phyloP scores from a whole-genome alignment of 2,329 filamentous ascomycete species.

The Calonectria multiphialidica region DNA sequence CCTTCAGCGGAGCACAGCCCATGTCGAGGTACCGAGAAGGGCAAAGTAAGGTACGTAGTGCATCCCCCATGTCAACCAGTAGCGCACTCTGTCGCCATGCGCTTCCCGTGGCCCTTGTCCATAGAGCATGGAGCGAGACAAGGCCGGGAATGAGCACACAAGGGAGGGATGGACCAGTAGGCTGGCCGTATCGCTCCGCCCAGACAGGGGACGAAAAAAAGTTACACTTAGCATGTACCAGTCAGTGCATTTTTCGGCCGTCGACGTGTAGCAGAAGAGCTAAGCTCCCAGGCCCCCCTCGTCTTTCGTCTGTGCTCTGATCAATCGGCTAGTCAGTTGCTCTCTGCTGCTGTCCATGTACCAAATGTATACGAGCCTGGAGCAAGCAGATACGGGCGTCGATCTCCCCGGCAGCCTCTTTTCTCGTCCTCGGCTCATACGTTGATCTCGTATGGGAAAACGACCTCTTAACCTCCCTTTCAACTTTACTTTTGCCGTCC shows the following conservation, averaged over 20 bases:
- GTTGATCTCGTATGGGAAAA: not conserved
- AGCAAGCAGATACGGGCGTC: conserved; percentile 1
- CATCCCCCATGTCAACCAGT: conserved; percentile 13
- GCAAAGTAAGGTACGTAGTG: conserved; percentile 7
- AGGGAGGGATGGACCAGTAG: conserved; percentile 14
- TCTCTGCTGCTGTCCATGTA: not conserved
- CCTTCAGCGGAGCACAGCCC: conserved; percentile 19
- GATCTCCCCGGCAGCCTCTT: conserved; percentile 1
- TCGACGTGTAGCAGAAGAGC: conserved; percentile 22
- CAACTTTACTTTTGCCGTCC: conserved; percentile 2
- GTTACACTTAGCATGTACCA: conserved; percentile 6
- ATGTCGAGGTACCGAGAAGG: conserved; percentile 14
- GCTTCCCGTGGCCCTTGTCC: not conserved
- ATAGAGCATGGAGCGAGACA: conserved; percentile 23
- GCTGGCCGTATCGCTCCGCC: conserved; percentile 16
- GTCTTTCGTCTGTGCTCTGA: conserved; percentile 17
- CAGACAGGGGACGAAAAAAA: conserved; percentile 10
- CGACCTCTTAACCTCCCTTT: not conserved
- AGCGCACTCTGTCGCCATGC: conserved; percentile 3
- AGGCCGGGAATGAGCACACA: conserved; percentile 18
- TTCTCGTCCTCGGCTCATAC: not conserved
- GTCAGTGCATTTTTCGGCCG: conserved; percentile 7
- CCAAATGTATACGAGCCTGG: not conserved
- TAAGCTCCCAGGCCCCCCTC: conserved; percentile 17
- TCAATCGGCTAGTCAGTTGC: not conserved